Conservation (phyloP, 306 rosid genomes). For the Acacia melanoxylon region DNA sequence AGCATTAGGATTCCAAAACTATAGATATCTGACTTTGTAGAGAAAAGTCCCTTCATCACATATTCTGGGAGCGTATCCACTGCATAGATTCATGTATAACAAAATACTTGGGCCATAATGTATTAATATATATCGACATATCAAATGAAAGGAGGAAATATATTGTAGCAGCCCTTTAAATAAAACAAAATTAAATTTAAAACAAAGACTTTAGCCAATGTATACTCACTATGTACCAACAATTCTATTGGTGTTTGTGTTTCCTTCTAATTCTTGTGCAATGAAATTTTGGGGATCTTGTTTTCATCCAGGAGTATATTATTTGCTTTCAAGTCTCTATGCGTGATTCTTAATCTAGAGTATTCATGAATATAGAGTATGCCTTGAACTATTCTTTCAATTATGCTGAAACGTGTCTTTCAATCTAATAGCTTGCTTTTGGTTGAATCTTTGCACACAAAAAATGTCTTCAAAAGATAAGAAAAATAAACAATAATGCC, state of each 20-base stretch:
- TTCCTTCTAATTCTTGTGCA: background rate
- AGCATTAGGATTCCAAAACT: background rate
- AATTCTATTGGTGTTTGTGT: background rate
- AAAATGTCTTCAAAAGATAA: too few species aligned
- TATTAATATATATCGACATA: background rate
- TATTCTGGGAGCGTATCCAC: background rate
- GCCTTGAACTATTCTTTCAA: constrained; percentile 22
- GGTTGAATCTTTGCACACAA: background rate
- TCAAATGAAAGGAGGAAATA: background rate
- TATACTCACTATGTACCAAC: background rate
- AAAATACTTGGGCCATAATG: background rate
- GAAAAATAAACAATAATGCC: background rate
- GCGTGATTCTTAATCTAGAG: background rate
- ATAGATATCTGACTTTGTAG: background rate
- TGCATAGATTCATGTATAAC: background rate
- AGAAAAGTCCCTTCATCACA: background rate
- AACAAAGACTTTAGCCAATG: background rate
- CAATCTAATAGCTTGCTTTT: background rate
- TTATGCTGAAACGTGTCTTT: constrained; percentile 5
- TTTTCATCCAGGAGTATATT: constrained; percentile 22
- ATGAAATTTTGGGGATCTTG: constrained; percentile 14
- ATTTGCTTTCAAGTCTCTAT: constrained; percentile 20
- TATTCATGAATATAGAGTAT: constrained; percentile 20
- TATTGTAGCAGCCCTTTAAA: background rate
- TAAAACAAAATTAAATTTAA: background rate